These are phyloP conservation scores for Pleurotus citrinopileatus DNA, from an alignment of 768 basidiomycete genomes.

Conservation along the genomic window DNA sequence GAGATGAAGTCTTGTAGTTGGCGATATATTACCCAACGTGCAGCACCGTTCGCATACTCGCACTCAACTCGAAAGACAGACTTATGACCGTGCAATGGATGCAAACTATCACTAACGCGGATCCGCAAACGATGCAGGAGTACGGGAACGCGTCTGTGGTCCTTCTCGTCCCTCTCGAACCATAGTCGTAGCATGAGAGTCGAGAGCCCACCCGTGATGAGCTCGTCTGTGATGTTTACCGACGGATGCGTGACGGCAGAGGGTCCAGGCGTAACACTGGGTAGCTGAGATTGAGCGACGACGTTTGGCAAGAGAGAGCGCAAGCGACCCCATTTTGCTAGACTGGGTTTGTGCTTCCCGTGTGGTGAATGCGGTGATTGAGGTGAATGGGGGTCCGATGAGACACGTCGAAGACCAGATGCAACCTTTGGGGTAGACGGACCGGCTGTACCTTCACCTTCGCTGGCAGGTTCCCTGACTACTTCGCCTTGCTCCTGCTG, in stretches of 20 bases:
- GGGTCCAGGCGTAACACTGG: constrained; percentile 32
- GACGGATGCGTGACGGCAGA: constrained; percentile 48
- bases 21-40: constrained; percentile 93
- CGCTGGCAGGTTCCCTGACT: neutral
- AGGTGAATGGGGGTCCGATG: constrained; percentile 28
- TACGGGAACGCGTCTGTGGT: constrained; percentile 74
- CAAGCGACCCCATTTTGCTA: constrained; percentile 59
- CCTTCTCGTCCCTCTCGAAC: constrained; percentile 86
- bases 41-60: constrained; percentile 91
- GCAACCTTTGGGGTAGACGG: neutral
- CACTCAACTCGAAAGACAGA: constrained; percentile 91
- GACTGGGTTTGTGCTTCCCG: constrained; percentile 22
- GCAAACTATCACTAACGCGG: constrained; percentile 81
- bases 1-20: constrained; percentile 90
- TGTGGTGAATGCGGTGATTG: constrained; percentile 8
- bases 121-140: constrained; percentile 80
- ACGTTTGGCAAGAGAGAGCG: constrained; percentile 65
- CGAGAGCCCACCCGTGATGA: constrained; percentile 77
- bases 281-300: constrained; percentile 27
- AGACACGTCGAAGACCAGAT: constrained; percentile 23
- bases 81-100: constrained; percentile 73
- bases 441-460: neutral
- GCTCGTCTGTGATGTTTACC: constrained; percentile 80
- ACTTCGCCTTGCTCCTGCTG: neutral
- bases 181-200: constrained; percentile 77